phyloP scores from a whole-genome alignment of 108 stramenopile genomes.

The Cyclotella baltica region DNA sequence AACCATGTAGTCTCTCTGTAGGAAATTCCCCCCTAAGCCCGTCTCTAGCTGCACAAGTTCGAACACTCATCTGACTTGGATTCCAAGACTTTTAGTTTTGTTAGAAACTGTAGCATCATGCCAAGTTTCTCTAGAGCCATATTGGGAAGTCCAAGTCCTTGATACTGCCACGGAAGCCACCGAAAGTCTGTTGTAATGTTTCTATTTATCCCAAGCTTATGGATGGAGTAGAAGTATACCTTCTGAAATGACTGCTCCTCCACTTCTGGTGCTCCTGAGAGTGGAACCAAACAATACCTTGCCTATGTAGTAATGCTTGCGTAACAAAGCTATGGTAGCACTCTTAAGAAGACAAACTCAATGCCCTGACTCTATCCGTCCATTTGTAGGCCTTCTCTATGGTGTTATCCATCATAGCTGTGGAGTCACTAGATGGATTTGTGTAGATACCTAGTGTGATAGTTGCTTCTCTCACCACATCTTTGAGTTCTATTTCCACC shows the following conservation, averaged over 20 bases:
- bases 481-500: neutral
- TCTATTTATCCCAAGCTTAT: neutral
- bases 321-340: neutral
- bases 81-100: neutral
- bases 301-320: neutral
- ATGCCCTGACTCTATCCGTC: neutral
- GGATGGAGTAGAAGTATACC: neutral
- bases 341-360: neutral
- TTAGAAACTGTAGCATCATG: neutral
- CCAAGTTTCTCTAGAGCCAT: neutral
- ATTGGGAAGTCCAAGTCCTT: slow-evolving; percentile 21
- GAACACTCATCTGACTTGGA: neutral
- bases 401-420: neutral
- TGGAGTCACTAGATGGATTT: neutral
- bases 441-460: neutral
- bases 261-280: neutral
- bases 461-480: neutral
- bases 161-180: neutral
- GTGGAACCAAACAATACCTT: slow-evolving; percentile 8
- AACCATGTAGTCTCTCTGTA: slow-evolving; percentile 8
- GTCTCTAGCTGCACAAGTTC: slow-evolving; percentile 7
- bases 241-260: neutral
- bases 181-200: neutral
- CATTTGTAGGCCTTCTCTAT: neutral
- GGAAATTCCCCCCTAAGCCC: slow-evolving; percentile 8